Conservation (phyloP, 495 filamentous ascomycete species). For the Daldinia childiae region DNA sequence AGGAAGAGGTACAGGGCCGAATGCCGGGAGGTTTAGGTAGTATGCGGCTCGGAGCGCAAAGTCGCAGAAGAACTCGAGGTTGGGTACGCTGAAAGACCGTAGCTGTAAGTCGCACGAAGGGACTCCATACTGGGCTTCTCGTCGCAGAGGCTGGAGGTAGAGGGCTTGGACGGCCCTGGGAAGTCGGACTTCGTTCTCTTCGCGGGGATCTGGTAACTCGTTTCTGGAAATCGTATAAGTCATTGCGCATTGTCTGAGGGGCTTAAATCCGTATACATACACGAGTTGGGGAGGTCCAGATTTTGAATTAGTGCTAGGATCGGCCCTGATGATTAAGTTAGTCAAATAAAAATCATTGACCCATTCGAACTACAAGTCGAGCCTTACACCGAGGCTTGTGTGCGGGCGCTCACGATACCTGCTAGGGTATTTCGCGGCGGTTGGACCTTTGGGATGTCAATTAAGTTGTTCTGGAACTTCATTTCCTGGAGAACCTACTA, state of each 20-base stretch:
- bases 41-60: constrained; percentile 95
- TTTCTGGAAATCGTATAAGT: constrained; percentile 38
- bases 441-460: constrained; percentile 41
- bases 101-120: constrained; percentile 91
- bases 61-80: constrained; percentile 93
- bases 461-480: background rate
- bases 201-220: constrained; percentile 37
- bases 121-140: constrained; percentile 74
- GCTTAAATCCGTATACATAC: constrained; percentile 22
- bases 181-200: constrained; percentile 59
- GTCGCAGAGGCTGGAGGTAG: constrained; percentile 85
- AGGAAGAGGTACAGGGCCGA: constrained; percentile 88
- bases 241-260: background rate
- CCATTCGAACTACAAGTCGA: background rate
- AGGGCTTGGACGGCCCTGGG: constrained; percentile 83
- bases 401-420: constrained; percentile 30
- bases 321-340: constrained; percentile 4
- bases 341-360: background rate
- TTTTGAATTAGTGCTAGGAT: background rate
- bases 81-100: constrained; percentile 88
- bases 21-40: constrained; percentile 87
- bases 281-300: constrained; percentile 26
- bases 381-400: constrained; percentile 38
- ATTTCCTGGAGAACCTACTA: constrained; percentile 24
- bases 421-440: constrained; percentile 36